A percentile compares a stretch with the other conserved stretches of the same genome.
These are phyloP conservation scores for Fusarium domesticum DNA, from an alignment of 2,329 filamentous ascomycete genomes.

Conservation along the genomic window DNA sequence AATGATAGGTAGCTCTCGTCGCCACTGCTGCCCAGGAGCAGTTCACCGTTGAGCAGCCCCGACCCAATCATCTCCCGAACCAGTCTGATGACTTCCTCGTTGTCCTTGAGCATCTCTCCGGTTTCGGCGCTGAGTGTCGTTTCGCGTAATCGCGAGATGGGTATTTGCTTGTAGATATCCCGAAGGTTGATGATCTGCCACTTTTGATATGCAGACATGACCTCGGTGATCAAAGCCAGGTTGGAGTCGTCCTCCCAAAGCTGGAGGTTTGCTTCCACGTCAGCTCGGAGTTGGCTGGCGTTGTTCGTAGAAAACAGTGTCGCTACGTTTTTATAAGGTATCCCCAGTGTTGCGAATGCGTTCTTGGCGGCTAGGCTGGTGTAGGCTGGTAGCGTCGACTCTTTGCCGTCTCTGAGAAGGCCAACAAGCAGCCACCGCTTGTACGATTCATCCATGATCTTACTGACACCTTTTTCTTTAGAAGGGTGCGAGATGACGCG, in stretches of 20 bases:
- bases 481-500: slow-evolving; percentile 66
- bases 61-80: slow-evolving; percentile 54
- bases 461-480: slow-evolving; percentile 61
- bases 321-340: slow-evolving; percentile 69
- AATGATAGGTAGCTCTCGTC: slow-evolving; percentile 51
- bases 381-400: slow-evolving; percentile 53
- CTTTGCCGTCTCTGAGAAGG: slow-evolving; percentile 66
- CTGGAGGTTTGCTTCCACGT: slow-evolving; percentile 55
- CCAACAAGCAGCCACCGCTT: slow-evolving; percentile 85
- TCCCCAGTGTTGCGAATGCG: slow-evolving; percentile 56
- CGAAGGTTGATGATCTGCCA: slow-evolving; percentile 73
- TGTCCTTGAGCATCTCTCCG: slow-evolving; percentile 40
- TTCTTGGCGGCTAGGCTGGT: slow-evolving; percentile 53
- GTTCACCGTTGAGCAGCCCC: slow-evolving; percentile 50
- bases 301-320: slow-evolving; percentile 59
- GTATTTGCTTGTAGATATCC: slow-evolving; percentile 63
- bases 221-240: slow-evolving; percentile 64
- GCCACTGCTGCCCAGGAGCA: slow-evolving; percentile 46
- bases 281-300: slow-evolving; percentile 58
- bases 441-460: slow-evolving; percentile 83
- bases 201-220: slow-evolving; percentile 67
- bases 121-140: slow-evolving; percentile 55
- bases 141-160: slow-evolving; percentile 50
- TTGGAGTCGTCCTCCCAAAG: slow-evolving; percentile 74
- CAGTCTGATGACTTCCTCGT: slow-evolving; percentile 45